Evolutionary conservation across 1,139 yeast species (phyloP).

Genomic region (Lodderomyces margitis): DNA sequence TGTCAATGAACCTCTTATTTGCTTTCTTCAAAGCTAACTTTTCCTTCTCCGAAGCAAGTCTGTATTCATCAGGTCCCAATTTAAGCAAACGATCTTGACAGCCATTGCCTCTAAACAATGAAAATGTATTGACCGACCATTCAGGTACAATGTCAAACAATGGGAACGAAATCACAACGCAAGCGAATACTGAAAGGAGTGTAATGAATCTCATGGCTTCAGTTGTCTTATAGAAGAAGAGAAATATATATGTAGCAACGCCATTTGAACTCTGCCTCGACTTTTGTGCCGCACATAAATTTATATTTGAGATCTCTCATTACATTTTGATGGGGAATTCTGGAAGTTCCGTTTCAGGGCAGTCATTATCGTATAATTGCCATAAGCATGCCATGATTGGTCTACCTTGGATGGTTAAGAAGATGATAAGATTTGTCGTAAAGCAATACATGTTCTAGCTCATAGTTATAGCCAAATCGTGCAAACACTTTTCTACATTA

Average conservation of each 20-base stretch:
- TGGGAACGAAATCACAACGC: conserved; percentile 17
- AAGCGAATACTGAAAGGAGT: conserved; percentile 8
- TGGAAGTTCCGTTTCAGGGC: too few relatives aligned
- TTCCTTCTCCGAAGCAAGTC: conserved; percentile 53
- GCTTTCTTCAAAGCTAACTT: conserved; percentile 53
- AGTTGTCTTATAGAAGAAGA: neutral
- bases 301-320: too few relatives aligned
- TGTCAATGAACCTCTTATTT: conserved; percentile 66
- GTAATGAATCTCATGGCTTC: conserved; percentile 10
- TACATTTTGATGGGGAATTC: too few relatives aligned
- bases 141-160: conserved; percentile 9
- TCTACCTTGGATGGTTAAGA: too few relatives aligned
- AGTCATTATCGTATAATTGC: too few relatives aligned
- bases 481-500: too few relatives aligned
- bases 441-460: too few relatives aligned
- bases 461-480: too few relatives aligned
- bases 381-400: too few relatives aligned
- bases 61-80: conserved; percentile 36
- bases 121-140: conserved; percentile 9
- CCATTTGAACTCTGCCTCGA: neutral
- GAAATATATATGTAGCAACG: neutral
- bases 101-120: conserved; percentile 9
- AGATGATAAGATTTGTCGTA: too few relatives aligned
- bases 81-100: conserved; percentile 32
- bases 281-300: neutral